phyloP scores from a whole-genome alignment of 148 eudicot genomes.

The Rhododendron vialii region DNA sequence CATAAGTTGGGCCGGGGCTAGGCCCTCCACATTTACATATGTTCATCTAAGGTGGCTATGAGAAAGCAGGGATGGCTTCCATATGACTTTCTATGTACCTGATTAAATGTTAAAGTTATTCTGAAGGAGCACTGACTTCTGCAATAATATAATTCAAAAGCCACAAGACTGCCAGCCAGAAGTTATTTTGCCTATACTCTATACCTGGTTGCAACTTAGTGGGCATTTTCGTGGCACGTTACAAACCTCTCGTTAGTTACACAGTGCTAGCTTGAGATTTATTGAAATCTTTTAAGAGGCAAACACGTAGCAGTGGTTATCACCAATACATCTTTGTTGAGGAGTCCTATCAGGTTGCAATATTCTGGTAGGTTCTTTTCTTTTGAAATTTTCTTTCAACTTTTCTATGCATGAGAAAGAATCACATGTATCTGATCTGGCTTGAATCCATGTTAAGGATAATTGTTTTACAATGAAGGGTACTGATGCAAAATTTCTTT shows the following conservation, averaged over 20 bases:
- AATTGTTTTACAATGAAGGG: not conserved
- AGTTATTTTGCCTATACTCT: not conserved
- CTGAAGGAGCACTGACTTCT: not conserved
- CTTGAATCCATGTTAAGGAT: not conserved
- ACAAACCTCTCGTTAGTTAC: not conserved
- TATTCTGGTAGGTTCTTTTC: not conserved
- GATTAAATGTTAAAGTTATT: not conserved
- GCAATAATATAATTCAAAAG: not conserved
- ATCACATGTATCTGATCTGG: not conserved
- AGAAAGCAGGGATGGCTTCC: not conserved
- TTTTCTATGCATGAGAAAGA: not conserved
- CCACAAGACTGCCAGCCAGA: not conserved
- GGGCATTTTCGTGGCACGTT: not conserved
- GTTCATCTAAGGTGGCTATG: not conserved
- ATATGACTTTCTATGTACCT: too few species aligned
- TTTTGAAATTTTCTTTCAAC: not conserved
- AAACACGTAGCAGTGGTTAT: not conserved
- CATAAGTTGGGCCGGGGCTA: not conserved
- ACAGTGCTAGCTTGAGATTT: not conserved
- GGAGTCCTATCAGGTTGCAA: not conserved
- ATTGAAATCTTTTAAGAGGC: not conserved
- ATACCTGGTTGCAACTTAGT: not conserved
- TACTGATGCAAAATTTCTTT: not conserved
- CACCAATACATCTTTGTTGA: too few species aligned
- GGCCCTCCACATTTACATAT: not conserved